Conservation (phyloP, 306 rosid species). For the Medicago arabica region DNA sequence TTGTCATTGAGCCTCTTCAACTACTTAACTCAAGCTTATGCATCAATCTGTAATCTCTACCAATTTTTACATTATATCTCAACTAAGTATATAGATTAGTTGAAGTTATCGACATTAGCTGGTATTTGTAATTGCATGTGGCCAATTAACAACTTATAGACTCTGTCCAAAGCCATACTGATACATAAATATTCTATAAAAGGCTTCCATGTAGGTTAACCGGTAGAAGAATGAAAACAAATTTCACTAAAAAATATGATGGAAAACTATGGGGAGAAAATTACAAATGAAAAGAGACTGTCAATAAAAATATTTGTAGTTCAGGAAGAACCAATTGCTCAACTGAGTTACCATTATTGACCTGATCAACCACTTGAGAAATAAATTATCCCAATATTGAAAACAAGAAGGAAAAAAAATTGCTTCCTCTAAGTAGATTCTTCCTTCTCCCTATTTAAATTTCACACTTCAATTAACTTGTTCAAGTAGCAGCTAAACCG, state of each 20-base stretch:
- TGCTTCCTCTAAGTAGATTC: constrained; percentile 29
- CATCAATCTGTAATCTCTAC: not conserved
- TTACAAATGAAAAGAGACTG: not conserved
- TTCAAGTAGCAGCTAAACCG: constrained; percentile 64
- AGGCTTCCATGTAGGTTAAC: no score
- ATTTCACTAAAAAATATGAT: not conserved
- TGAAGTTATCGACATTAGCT: not conserved
- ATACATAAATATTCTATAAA: no score
- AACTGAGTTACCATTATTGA: constrained; percentile 38
- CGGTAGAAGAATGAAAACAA: no score
- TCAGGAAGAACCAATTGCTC: constrained; percentile 28
- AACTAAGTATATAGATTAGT: no score
- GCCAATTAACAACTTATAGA: constrained; percentile 12
- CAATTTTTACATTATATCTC: no score
- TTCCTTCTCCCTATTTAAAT: constrained; percentile 29
- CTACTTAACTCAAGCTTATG: not conserved
- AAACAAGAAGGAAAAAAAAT: constrained; percentile 8
- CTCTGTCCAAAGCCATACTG: not conserved
- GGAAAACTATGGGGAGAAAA: not conserved
- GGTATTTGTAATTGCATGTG: not conserved
- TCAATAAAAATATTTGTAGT: constrained; percentile 6
- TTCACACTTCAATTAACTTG: constrained; percentile 56
- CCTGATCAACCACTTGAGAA: constrained; percentile 36
- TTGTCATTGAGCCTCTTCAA: not conserved
- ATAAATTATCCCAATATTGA: constrained; percentile 17